phyloP scores from a whole-genome alignment of 805 yeast species.

The Komagataella pastoris region DNA sequence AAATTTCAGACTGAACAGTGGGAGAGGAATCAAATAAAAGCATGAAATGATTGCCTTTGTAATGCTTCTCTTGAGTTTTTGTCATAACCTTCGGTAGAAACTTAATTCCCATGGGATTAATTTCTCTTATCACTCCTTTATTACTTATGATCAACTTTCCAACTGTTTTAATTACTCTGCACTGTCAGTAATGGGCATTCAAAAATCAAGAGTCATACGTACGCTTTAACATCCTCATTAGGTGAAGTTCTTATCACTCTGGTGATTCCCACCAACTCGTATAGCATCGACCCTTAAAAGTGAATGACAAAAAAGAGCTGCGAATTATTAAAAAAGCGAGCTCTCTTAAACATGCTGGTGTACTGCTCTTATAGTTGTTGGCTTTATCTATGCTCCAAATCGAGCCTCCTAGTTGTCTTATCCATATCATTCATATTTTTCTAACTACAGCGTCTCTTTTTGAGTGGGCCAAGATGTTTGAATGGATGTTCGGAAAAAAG shows the following conservation, averaged over 20 bases:
- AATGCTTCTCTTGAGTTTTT: constrained; percentile 80
- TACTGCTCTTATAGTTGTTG: background rate
- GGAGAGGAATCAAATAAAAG: constrained; percentile 81
- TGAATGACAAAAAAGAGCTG: background rate
- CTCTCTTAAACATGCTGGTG: background rate
- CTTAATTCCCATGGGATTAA: constrained; percentile 66
- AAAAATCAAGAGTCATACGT: constrained; percentile 18
- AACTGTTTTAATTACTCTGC: constrained; percentile 30
- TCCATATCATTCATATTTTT: no score
- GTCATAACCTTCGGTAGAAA: constrained; percentile 71
- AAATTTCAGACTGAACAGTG: constrained; percentile 74
- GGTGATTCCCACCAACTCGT: constrained; percentile 83
- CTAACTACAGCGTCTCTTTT: background rate
- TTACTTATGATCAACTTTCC: constrained; percentile 76
- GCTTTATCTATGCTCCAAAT: no score
- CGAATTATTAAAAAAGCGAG: background rate
- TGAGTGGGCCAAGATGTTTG: constrained; percentile 29
- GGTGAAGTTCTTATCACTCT: constrained; percentile 49
- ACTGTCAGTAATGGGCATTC: constrained; percentile 8
- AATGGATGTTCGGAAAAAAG: constrained; percentile 93
- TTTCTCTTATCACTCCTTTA: constrained; percentile 86
- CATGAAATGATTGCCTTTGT: constrained; percentile 79
- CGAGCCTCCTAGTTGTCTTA: no score
- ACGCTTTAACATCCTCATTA: constrained; percentile 50
- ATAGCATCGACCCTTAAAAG: constrained; percentile 41